These are phyloP conservation scores for Tylopilus sp. DNA, from an alignment of 768 basidiomycete species.

Conservation along the genomic window DNA sequence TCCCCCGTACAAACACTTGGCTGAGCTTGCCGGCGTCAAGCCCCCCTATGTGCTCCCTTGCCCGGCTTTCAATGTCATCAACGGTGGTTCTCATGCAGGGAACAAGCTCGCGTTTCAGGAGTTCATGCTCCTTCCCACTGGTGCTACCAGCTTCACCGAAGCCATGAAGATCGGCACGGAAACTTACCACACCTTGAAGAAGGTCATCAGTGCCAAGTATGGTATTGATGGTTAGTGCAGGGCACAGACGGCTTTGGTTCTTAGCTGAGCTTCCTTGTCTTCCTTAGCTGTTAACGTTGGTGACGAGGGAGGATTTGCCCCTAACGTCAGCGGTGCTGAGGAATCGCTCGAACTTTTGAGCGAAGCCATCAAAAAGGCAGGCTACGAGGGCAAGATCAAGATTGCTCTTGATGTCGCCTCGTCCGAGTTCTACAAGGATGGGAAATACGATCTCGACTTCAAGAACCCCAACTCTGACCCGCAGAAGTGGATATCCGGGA, in stretches of 20 bases:
- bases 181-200: conserved; percentile 97
- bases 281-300: conserved; percentile 91
- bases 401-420: conserved; percentile 98
- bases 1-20: conserved; percentile 95
- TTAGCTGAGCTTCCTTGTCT: conserved; percentile 6
- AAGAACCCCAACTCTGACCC: conserved; percentile 99
- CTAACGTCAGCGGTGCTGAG: conserved; percentile 95
- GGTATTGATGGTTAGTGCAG: conserved; percentile 85
- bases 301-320: conserved; percentile 99
- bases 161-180: conserved; percentile 99
- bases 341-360: conserved; percentile 94
- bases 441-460: conserved; percentile 98
- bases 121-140: conserved; percentile 98
- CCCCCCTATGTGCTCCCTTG: conserved; percentile 88
- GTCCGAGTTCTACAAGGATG: conserved; percentile 99
- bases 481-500: conserved; percentile 92
- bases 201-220: conserved; percentile 98
- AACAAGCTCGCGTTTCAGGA: conserved; percentile 99
- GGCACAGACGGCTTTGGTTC: neutral
- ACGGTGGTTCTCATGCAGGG: conserved; percentile 98
- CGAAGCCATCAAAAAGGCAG: conserved; percentile 97
- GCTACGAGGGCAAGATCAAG: conserved; percentile 98
- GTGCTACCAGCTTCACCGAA: conserved; percentile 88
- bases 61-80: conserved; percentile 99
- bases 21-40: conserved; percentile 93